A percentile compares a stretch with the other conserved stretches of the same genome.
These are phyloP conservation scores for Xylaria grammica DNA, from an alignment of 495 filamentous ascomycete genomes.

Conservation along the genomic window DNA sequence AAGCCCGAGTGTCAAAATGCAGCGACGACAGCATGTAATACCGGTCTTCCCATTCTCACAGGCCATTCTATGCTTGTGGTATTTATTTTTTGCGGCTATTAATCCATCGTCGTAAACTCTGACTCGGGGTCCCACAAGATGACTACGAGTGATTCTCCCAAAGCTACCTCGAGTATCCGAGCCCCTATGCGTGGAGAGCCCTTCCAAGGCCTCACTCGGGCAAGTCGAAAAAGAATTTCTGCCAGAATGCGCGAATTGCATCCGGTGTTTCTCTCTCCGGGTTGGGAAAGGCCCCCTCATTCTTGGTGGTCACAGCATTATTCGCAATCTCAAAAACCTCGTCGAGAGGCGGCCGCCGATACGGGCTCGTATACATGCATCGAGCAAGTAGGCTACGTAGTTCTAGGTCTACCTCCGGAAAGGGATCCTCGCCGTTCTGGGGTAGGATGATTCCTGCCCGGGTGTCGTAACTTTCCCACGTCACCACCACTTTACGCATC, in stretches of 20 bases:
- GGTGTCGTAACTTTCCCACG: background rate
- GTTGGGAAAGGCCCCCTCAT: background rate
- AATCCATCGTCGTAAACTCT: no score
- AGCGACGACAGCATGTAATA: no score
- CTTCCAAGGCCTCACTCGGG: background rate
- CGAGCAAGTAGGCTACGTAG: conserved; percentile 14
- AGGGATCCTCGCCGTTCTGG: background rate
- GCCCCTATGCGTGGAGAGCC: background rate
- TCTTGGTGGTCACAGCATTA: background rate
- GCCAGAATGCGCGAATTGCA: background rate
- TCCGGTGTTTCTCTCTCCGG: background rate
- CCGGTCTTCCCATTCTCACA: no score
- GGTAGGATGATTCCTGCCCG: background rate
- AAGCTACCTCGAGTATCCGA: background rate
- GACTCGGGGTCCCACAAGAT: background rate
- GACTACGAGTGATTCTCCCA: background rate
- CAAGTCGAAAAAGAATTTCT: background rate
- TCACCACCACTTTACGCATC: background rate
- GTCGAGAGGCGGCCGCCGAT: background rate
- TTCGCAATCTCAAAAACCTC: background rate
- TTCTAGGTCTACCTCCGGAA: background rate
- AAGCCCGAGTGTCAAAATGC: background rate
- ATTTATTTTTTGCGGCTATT: background rate
- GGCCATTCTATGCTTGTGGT: no score
- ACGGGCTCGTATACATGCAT: background rate